Percentiles rank a stretch among this genome's conserved stretches.
These are phyloP conservation scores for Penicillium cosmopolitanum DNA, from an alignment of 495 filamentous ascomycete species.

Conservation along the genomic window DNA sequence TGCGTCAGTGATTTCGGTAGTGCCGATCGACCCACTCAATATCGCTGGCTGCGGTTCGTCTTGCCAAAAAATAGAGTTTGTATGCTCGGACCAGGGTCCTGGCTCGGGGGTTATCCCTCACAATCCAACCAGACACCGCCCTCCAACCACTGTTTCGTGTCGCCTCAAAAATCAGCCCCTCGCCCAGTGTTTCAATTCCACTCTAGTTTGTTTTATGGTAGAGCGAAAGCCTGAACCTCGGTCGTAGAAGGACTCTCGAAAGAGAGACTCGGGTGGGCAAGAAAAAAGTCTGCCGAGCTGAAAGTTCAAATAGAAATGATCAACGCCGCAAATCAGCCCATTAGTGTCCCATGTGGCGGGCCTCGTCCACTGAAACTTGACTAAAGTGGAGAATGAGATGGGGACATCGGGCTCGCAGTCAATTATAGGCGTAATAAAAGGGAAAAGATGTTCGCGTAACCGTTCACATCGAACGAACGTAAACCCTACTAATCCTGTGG, in stretches of 20 bases:
- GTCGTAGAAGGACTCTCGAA: not conserved
- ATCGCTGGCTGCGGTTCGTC: not conserved
- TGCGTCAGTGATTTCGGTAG: not conserved
- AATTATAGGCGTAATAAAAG: not conserved
- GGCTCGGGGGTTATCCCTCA: conserved; percentile 1
- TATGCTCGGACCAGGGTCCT: not conserved
- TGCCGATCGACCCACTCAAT: conserved; percentile 3
- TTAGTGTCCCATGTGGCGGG: not conserved
- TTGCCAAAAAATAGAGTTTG: not conserved
- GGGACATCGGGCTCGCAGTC: not conserved
- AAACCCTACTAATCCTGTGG: conserved; percentile 6
- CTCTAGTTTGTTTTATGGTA: conserved; percentile 4
- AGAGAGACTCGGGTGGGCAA: not conserved
- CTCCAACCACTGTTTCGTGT: conserved; percentile 2
- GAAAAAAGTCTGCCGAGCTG: conserved; percentile 1
- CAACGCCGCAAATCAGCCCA: not conserved
- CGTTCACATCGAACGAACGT: conserved; percentile 8
- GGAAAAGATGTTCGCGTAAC: conserved; percentile 18
- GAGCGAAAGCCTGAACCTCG: not conserved
- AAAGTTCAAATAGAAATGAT: not conserved
- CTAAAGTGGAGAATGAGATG: not conserved
- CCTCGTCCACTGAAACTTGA: not conserved
- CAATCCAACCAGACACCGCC: conserved; percentile 1
- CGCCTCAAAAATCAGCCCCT: conserved; percentile 1
- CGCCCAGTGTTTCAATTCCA: not conserved